Conservation (phyloP, 331 rosid species). For the Rhamnella rubrinervis region DNA sequence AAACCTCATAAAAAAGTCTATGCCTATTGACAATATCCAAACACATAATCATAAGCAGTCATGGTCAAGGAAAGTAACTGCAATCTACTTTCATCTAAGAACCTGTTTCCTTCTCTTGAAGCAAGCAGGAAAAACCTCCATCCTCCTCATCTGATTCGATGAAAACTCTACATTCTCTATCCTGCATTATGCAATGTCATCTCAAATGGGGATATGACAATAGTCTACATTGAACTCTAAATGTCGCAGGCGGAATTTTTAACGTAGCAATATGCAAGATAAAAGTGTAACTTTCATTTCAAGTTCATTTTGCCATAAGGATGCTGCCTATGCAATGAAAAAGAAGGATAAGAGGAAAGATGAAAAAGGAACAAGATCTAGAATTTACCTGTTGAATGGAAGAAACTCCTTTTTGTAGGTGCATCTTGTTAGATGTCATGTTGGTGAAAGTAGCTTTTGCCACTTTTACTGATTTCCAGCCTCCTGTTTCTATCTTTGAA, state of each 20-base stretch:
- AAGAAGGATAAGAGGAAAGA: not conserved
- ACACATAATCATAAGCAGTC: not conserved
- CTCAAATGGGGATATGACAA: conserved; percentile 10
- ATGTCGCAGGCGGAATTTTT: conserved; percentile 16
- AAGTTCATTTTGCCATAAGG: conserved; percentile 15
- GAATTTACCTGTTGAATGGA: conserved; percentile 42
- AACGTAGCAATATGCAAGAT: conserved; percentile 16
- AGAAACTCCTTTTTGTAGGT: conserved; percentile 34
- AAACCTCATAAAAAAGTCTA: no score
- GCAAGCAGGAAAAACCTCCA: conserved; percentile 66
- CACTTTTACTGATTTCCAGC: conserved; percentile 70
- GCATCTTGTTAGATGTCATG: conserved; percentile 38
- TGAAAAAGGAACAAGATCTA: not conserved
- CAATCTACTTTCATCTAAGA: conserved; percentile 29
- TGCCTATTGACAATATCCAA: no score
- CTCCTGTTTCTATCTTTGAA: conserved; percentile 50
- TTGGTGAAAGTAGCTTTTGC: conserved; percentile 38
- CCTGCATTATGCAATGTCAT: conserved; percentile 50
- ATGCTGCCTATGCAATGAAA: not conserved
- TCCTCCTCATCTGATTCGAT: conserved; percentile 91
- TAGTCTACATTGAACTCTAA: conserved; percentile 9
- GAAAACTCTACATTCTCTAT: conserved; percentile 51
- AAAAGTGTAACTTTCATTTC: conserved; percentile 15
- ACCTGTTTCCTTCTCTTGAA: conserved; percentile 62
- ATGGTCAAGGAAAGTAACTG: conserved; percentile 2